Conservation (phyloP, 1,284 basidiomycete species). For the Tausonia pullulans region DNA sequence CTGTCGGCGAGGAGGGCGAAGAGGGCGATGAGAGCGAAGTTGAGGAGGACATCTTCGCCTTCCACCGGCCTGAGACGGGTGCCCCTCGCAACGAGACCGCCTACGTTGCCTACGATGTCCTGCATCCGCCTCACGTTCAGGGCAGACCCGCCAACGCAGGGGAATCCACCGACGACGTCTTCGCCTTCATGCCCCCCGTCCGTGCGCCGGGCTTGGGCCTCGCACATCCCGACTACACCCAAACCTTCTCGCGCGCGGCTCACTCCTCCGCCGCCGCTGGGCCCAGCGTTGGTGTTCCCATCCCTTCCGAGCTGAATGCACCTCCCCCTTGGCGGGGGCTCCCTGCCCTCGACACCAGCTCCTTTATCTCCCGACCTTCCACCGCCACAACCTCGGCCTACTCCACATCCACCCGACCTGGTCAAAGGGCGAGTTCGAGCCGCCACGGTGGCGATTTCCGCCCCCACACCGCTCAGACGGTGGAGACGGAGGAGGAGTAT, state of each 20-base stretch:
- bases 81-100: slow-evolving; percentile 16
- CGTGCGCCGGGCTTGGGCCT: slow-evolving; percentile 1
- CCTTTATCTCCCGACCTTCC: too few species aligned
- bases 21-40: slow-evolving; percentile 20
- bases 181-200: neutral
- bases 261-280: too few species aligned
- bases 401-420: too few species aligned
- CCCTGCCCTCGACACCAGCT: too few species aligned
- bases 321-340: too few species aligned
- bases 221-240: neutral
- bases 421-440: too few species aligned
- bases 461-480: neutral
- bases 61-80: slow-evolving; percentile 29
- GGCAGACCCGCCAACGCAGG: neutral
- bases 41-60: slow-evolving; percentile 30
- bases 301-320: too few species aligned
- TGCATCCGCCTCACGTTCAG: too few species aligned
- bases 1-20: slow-evolving; percentile 26
- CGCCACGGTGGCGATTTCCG: too few species aligned
- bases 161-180: slow-evolving; percentile 4
- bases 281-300: too few species aligned
- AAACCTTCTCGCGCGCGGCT: neutral
- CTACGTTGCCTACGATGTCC: neutral
- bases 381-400: too few species aligned
- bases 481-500: slow-evolving; percentile 2